These are phyloP conservation scores for Crataegus laevigata DNA, from an alignment of 306 rosid genomes.

Conservation along the genomic window DNA sequence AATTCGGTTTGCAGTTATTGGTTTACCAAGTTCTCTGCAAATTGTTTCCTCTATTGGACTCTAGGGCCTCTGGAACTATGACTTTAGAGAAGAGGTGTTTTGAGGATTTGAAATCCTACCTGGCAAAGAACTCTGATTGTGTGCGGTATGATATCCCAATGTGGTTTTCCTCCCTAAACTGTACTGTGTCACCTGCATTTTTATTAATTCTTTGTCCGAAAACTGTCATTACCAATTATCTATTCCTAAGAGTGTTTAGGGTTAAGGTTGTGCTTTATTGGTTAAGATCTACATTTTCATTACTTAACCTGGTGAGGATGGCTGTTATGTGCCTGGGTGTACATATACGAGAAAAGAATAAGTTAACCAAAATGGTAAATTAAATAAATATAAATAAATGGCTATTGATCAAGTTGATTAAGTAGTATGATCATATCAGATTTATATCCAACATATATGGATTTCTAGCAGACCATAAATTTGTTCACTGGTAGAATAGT, in stretches of 20 bases:
- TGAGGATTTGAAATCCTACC: conserved; percentile 70
- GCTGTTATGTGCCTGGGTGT: background rate
- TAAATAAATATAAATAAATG: too few relatives aligned
- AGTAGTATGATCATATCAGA: too few relatives aligned
- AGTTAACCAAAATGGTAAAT: too few relatives aligned
- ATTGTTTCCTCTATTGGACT: conserved; percentile 48
- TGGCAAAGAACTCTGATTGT: conserved; percentile 72
- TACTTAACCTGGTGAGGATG: background rate
- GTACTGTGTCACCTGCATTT: background rate
- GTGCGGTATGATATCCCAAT: conserved; percentile 48
- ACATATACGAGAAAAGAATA: too few relatives aligned
- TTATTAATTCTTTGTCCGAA: background rate
- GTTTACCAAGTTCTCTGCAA: conserved; percentile 68
- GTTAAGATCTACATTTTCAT: background rate
- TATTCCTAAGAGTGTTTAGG: background rate
- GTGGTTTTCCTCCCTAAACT: background rate
- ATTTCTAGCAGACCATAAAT: background rate
- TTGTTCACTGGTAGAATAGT: background rate
- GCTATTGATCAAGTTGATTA: too few relatives aligned
- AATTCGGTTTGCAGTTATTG: conserved; percentile 56
- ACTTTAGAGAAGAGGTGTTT: conserved; percentile 85
- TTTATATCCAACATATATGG: background rate
- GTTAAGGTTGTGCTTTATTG: background rate
- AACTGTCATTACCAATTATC: background rate
- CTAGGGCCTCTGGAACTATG: conserved; percentile 31